Conservation (phyloP, 768 basidiomycete species). For the Guyanaporus albipodus region DNA sequence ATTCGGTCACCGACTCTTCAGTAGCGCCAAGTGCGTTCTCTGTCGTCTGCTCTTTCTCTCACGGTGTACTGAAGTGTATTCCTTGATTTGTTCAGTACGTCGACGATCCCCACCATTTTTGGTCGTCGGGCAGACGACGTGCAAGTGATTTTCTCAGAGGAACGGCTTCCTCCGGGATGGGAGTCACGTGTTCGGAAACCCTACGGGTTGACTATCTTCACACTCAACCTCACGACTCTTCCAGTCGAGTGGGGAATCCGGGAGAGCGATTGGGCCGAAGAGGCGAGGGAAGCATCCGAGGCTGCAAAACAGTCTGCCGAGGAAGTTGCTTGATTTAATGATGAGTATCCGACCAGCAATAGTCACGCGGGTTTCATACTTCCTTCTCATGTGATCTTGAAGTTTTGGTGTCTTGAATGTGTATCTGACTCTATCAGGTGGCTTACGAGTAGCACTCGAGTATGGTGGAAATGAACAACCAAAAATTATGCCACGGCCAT, state of each 20-base stretch:
- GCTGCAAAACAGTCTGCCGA: neutral
- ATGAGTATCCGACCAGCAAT: too few species aligned
- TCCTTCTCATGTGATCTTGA: too few species aligned
- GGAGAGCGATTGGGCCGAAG: constrained; percentile 12
- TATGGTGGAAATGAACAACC: too few species aligned
- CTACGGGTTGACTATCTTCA: constrained; percentile 53
- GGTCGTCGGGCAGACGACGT: constrained; percentile 58
- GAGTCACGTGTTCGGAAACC: constrained; percentile 51
- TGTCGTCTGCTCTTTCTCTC: neutral
- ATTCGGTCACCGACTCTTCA: constrained; percentile 56
- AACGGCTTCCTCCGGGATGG: constrained; percentile 70
- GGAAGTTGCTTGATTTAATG: neutral
- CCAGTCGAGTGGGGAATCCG: constrained; percentile 8
- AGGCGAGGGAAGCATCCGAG: neutral
- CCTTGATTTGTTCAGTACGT: constrained; percentile 38
- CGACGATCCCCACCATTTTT: constrained; percentile 60
- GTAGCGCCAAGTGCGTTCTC: constrained; percentile 57
- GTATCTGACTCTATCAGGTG: too few species aligned
- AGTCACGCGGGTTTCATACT: too few species aligned
- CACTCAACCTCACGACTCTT: constrained; percentile 41
- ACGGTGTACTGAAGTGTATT: neutral
- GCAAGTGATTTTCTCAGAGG: constrained; percentile 52
- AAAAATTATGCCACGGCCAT: too few species aligned
- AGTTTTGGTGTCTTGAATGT: too few species aligned
- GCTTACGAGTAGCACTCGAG: too few species aligned